phyloP scores from a whole-genome alignment of 371 early-diverging fungal species.

The Mucor saturninus region DNA sequence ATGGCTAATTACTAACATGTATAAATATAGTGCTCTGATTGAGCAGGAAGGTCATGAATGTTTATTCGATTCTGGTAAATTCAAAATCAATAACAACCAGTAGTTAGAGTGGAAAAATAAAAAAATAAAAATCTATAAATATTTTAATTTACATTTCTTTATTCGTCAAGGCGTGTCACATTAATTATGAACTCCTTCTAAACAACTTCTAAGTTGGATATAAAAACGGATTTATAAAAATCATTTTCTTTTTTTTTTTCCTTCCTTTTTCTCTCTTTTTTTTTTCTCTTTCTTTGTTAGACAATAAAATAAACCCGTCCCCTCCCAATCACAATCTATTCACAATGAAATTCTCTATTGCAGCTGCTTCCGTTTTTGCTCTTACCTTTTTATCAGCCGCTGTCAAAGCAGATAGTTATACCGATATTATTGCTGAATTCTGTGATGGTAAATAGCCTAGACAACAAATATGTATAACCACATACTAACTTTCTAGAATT shows the following conservation, averaged over 20 bases:
- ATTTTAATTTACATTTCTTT: slow-evolving; percentile 10
- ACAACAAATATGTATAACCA: not conserved
- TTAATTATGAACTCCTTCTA: slow-evolving; percentile 20
- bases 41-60: slow-evolving; percentile 19
- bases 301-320: not conserved
- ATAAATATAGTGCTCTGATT: slow-evolving; percentile 11
- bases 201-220: not conserved
- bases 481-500: slow-evolving; percentile 12
- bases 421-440: slow-evolving; percentile 43
- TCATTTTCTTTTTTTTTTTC: slow-evolving; percentile 9
- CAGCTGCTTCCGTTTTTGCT: slow-evolving; percentile 38
- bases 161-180: slow-evolving; percentile 13
- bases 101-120: not conserved
- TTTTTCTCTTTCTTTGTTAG: not conserved
- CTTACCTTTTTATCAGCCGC: slow-evolving; percentile 27
- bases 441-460: slow-evolving; percentile 38
- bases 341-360: slow-evolving; percentile 51
- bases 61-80: slow-evolving; percentile 23
- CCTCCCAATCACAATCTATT: not conserved
- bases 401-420: slow-evolving; percentile 43
- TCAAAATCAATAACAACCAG: slow-evolving; percentile 4
- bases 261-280: slow-evolving; percentile 10
- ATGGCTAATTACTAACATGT: not conserved
- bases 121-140: not conserved
- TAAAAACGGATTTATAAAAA: slow-evolving; percentile 10